phyloP scores from a whole-genome alignment of 2,329 filamentous ascomycete genomes.

The Lachnellula willkommii region DNA sequence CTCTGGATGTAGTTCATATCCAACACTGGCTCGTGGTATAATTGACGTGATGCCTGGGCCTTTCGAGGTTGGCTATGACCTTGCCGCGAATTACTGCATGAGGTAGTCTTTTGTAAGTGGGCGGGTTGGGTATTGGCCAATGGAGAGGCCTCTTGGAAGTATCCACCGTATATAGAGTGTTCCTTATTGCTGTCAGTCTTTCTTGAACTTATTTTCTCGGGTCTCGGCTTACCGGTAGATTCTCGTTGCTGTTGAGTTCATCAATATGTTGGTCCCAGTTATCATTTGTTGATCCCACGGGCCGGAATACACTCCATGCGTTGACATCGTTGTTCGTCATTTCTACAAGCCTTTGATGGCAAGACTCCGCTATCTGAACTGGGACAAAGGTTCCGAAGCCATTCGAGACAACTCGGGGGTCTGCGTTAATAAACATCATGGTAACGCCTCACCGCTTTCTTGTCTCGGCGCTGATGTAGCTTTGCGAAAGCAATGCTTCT shows the following conservation, averaged over 20 bases:
- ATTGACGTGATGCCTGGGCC: constrained; percentile 7
- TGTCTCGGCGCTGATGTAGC: constrained; percentile 17
- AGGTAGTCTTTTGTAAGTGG: constrained; percentile 6
- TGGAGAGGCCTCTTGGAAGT: constrained; percentile 17
- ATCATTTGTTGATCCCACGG: constrained; percentile 15
- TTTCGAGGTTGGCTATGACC: constrained; percentile 9
- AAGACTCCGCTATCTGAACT: constrained; percentile 15
- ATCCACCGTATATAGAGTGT: constrained; percentile 15
- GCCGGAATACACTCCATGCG: constrained; percentile 24
- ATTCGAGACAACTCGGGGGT: constrained; percentile 26
- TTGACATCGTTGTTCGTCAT: constrained; percentile 29
- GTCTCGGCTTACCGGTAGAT: constrained; percentile 17
- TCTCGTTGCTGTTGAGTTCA: constrained; percentile 20
- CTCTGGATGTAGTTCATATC: constrained; percentile 14
- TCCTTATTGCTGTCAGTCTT: constrained; percentile 18
- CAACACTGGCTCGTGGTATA: constrained; percentile 10
- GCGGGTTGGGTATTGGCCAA: neutral
- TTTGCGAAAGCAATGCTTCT: constrained; percentile 21
- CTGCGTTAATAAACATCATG: constrained; percentile 30
- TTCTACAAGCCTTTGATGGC: constrained; percentile 25
- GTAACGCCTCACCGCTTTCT: constrained; percentile 26
- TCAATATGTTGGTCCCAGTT: constrained; percentile 23
- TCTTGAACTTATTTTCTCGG: neutral
- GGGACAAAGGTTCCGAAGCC: constrained; percentile 27
- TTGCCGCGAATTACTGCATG: constrained; percentile 12